A percentile compares a stretch with the other conserved stretches of the same genome.
Conservation (phyloP, 345 rosid genomes). For the Excoecaria agallocha region DNA sequence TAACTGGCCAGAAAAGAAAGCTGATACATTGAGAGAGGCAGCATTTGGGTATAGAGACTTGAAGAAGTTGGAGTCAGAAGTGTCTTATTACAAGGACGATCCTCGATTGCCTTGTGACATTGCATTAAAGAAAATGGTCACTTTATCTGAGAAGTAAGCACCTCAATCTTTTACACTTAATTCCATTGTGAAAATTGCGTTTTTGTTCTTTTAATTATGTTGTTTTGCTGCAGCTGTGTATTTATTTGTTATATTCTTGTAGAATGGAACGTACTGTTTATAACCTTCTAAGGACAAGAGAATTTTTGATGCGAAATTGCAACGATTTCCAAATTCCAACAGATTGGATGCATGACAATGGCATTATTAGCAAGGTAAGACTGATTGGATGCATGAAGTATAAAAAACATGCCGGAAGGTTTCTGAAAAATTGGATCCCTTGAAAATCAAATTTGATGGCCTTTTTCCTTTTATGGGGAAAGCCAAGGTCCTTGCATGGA, state of each 20-base stretch:
- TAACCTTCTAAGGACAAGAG: conserved; percentile 59
- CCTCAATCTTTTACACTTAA: neutral
- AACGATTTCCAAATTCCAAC: conserved; percentile 61
- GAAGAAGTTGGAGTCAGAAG: conserved; percentile 64
- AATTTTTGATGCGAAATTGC: conserved; percentile 55
- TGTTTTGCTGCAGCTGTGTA: neutral
- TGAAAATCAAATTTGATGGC: neutral
- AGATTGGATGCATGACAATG: conserved; percentile 72
- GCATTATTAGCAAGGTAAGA: conserved; percentile 65
- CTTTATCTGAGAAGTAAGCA: conserved; percentile 67
- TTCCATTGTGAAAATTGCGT: neutral
- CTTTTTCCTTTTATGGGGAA: neutral
- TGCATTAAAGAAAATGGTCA: conserved; percentile 65
- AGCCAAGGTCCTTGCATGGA: too few species aligned
- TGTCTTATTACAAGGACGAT: conserved; percentile 56
- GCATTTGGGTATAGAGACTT: conserved; percentile 69
- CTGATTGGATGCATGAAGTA: neutral
- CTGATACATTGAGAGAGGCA: conserved; percentile 69
- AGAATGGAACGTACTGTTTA: conserved; percentile 74
- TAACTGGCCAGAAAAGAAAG: conserved; percentile 80
- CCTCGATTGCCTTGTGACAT: conserved; percentile 54
- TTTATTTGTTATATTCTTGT: conserved; percentile 10
- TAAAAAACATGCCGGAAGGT: neutral
- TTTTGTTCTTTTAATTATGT: neutral
- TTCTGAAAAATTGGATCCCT: neutral